Percentiles rank a stretch among this genome's conserved stretches.
These are phyloP conservation scores for Blastobotrys indianensis DNA, from an alignment of 1,139 yeast species.

Conservation along the genomic window DNA sequence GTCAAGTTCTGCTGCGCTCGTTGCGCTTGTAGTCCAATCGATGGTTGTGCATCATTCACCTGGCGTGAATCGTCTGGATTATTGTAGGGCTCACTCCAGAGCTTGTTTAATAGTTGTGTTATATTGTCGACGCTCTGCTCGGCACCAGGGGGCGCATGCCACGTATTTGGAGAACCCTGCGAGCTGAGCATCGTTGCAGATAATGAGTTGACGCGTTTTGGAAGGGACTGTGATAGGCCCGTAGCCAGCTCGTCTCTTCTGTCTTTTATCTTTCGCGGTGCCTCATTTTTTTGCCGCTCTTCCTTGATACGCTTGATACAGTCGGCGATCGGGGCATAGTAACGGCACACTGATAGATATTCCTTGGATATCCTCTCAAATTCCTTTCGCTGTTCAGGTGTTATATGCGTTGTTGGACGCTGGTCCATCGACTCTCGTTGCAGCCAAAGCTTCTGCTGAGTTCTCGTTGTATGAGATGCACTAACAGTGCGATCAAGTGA, in stretches of 20 bases:
- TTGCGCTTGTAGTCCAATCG: slow-evolving; percentile 21
- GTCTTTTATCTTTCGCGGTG: slow-evolving; percentile 1
- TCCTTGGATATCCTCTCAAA: slow-evolving; percentile 72
- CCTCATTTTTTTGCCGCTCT: slow-evolving; percentile 11
- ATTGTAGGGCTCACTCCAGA: slow-evolving; percentile 22
- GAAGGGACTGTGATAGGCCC: slow-evolving; percentile 21
- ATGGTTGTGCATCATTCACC: slow-evolving; percentile 3
- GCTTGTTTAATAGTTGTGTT: slow-evolving; percentile 16
- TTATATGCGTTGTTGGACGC: slow-evolving; percentile 11
- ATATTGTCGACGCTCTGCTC: slow-evolving; percentile 18
- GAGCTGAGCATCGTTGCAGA: slow-evolving; percentile 20
- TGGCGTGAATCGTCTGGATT: slow-evolving; percentile 17
- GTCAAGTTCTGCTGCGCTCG: slow-evolving; percentile 21
- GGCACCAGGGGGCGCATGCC: slow-evolving; percentile 10
- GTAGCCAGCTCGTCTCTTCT: slow-evolving; percentile 10
- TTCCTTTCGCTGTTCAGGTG: slow-evolving; percentile 56
- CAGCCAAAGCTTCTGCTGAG: slow-evolving; percentile 78
- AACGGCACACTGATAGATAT: slow-evolving; percentile 61
- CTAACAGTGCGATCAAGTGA: slow-evolving; percentile 5
- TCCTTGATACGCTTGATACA: slow-evolving; percentile 43
- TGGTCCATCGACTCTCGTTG: slow-evolving; percentile 63
- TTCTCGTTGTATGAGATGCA: slow-evolving; percentile 45
- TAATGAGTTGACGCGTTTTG: slow-evolving; percentile 20
- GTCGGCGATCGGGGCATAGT: slow-evolving; percentile 62
- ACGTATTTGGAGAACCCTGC: slow-evolving; percentile 2